Evolutionary conservation across 1,284 basidiomycete genomes (phyloP).

Genomic region (Porphyrellus sp.): DNA sequence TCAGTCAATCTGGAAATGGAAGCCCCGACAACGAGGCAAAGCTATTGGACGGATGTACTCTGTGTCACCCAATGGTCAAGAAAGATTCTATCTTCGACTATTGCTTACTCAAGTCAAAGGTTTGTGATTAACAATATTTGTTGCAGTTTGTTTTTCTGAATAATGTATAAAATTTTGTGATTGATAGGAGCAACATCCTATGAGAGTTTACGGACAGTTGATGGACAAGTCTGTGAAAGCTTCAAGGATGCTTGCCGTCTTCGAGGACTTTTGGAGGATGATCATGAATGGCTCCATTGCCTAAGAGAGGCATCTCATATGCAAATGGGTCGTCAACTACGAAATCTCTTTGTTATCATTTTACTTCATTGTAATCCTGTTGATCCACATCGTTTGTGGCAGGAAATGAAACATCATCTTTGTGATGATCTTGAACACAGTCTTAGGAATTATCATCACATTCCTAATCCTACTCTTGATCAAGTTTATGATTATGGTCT

Average conservation of each 20-base stretch:
- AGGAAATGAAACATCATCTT: constrained; percentile 9
- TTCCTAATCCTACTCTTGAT: background rate
- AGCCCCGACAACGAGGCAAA: background rate
- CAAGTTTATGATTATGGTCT: background rate
- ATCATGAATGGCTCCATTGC: constrained; percentile 36
- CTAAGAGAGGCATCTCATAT: constrained; percentile 33
- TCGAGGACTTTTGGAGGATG: constrained; percentile 37
- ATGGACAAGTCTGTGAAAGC: constrained; percentile 13
- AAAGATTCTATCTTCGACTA: constrained; percentile 36
- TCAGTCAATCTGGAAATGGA: background rate
- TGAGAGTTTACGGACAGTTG: constrained; percentile 24
- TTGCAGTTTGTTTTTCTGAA: no score
- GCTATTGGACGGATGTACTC: constrained; percentile 38
- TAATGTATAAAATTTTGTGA: background rate
- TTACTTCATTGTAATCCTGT: constrained; percentile 29
- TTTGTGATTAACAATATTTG: background rate
- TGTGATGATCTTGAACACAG: background rate
- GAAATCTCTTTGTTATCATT: constrained; percentile 35
- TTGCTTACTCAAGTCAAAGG: constrained; percentile 32
- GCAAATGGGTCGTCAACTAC: constrained; percentile 31
- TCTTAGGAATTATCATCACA: background rate
- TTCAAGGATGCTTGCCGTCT: constrained; percentile 33
- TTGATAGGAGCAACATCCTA: constrained; percentile 28
- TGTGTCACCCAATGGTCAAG: constrained; percentile 25
- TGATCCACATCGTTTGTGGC: constrained; percentile 28